Base-by-base conservation (phyloP, 441 rosid species). In the Francoa sonchifolia region DNA sequence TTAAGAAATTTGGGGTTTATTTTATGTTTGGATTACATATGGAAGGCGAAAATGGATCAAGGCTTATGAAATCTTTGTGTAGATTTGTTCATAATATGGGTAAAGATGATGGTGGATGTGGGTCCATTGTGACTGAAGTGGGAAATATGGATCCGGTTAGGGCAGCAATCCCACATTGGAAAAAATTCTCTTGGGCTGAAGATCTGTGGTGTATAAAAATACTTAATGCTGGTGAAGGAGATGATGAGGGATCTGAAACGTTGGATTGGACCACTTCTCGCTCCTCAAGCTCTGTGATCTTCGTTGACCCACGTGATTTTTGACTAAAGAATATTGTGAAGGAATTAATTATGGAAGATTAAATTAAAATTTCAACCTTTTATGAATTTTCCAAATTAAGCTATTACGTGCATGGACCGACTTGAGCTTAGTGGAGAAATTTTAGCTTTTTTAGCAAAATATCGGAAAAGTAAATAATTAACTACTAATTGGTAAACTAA, bases 231-330 rank as follows among this genome's bases (percentile, higher is more conserved):
- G 40, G 12, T 0, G 58, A 19, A 10, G 34, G 37, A 8, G 5
- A 47, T 6, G 52, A 30, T 16, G 3, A 14, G 17, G 43, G 15
- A 41, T 26, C 33, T 54, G 58, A 41, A 29, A 51, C 43, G 32
- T 69, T 42, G 0, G 74, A 81, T 44, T 73, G 87, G 83, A 53
- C 39, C 25, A 68, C 37, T 15, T 69, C 76, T 7, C 55, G 39
- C 14, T 14, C 65, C 3, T 59, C 69, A 20, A 52, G 79, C 4
- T 33, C 72, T 0, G 62, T 56, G 48, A 66, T 79, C 39, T 82
- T 76, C 53, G 94, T 74, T 45, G 94, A 82, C 60, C 89, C 89
- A 36, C 81, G 86, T 44, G 83, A 81, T 47, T 51, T 77, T 56
- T 81, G 65, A 75, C 50, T 14, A 13, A 19, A 4, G 3, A 15